Base-by-base conservation (phyloP, 192 early-diverging fungal genomes). In the Kickxella alabastrina region DNA sequence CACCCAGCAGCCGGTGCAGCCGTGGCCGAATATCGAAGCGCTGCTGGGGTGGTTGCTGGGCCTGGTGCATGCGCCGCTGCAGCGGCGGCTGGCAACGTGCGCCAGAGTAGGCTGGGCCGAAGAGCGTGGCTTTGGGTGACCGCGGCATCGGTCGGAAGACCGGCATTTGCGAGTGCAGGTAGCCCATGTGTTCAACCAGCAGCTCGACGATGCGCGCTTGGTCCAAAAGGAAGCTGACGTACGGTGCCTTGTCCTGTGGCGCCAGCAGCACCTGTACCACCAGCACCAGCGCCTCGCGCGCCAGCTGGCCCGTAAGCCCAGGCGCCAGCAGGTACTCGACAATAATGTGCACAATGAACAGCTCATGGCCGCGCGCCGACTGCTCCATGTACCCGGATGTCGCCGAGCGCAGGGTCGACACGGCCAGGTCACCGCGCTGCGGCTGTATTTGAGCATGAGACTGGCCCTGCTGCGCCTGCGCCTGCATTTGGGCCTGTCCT, bases 301-400 rank as follows among this genome's bases (percentile, higher is more conserved):
- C 72, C 15, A 75, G 39, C 45, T 59, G 59, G 24, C 72, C 72
- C 0, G 60, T 59, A 12, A 35, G 7, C 4, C 72, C 72, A 17
- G 72, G 72, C 14, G 72, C 72, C 39, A 75, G 27, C 25, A 75
- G 48, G 19, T 75, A 64, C 57, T 75, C 65, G 49, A 68, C 54
- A 12, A 75, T 50, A 4, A 62, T 35, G 37, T 62, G 65, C 37
- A 75, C 37, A 15, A 75, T 63, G 15, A 75, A 60, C 47, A 67
- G 54, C 49, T 75, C 72, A 43, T 58, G 65, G 32, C 61, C 72
- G 18, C 63, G 34, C 26, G 59, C 48, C 27, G 71, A 37, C 34
- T 61, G 54, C 54, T 26, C 36, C 46, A 34, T 27, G 15, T 51
- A 44, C 10, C 25, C 58, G 1, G 58, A 18, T 5, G 55, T 41